Evolutionary conservation across 805 yeast species (phyloP).

Genomic region (Saturnispora quitensis): DNA sequence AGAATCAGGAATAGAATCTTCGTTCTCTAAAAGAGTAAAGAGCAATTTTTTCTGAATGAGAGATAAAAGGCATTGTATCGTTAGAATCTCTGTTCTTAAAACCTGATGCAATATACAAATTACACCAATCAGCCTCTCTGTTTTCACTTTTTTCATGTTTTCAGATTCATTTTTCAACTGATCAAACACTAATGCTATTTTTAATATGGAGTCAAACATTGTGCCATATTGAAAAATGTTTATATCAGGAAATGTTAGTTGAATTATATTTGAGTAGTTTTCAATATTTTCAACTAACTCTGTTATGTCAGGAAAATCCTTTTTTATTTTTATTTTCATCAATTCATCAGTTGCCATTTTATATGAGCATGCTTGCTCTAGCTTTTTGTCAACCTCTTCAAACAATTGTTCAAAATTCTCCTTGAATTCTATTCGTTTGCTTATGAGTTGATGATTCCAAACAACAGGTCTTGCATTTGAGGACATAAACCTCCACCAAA

Average conservation of each 20-base stretch:
- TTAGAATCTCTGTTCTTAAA: slow-evolving; percentile 16
- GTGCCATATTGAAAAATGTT: slow-evolving; percentile 24
- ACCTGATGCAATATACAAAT: slow-evolving; percentile 22
- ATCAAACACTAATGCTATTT: slow-evolving; percentile 18
- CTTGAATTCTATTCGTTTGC: slow-evolving; percentile 21
- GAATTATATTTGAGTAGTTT: slow-evolving; percentile 17
- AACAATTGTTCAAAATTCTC: slow-evolving; percentile 12
- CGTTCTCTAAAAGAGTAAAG: slow-evolving; percentile 12
- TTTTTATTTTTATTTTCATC: slow-evolving; percentile 12
- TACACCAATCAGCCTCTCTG: slow-evolving; percentile 16
- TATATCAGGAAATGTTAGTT: slow-evolving; percentile 23
- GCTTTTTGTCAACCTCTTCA: slow-evolving; percentile 14
- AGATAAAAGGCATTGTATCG: slow-evolving; percentile 21
- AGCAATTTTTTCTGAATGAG: slow-evolving; percentile 24
- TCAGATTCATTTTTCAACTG: slow-evolving; percentile 11
- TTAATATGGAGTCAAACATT: slow-evolving; percentile 23
- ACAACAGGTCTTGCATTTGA: slow-evolving; percentile 32
- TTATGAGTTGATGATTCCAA: slow-evolving; percentile 43
- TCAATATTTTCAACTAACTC: slow-evolving; percentile 18
- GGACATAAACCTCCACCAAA: slow-evolving; percentile 58
- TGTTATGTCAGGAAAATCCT: slow-evolving; percentile 9
- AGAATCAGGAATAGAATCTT: slow-evolving; percentile 2
- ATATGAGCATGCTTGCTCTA: slow-evolving; percentile 25
- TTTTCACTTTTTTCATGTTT: slow-evolving; percentile 10
- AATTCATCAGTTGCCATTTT: slow-evolving; percentile 16